These are phyloP conservation scores for Trichoderma sp. DNA, from an alignment of 2,329 filamentous ascomycete species.

Conservation along the genomic window DNA sequence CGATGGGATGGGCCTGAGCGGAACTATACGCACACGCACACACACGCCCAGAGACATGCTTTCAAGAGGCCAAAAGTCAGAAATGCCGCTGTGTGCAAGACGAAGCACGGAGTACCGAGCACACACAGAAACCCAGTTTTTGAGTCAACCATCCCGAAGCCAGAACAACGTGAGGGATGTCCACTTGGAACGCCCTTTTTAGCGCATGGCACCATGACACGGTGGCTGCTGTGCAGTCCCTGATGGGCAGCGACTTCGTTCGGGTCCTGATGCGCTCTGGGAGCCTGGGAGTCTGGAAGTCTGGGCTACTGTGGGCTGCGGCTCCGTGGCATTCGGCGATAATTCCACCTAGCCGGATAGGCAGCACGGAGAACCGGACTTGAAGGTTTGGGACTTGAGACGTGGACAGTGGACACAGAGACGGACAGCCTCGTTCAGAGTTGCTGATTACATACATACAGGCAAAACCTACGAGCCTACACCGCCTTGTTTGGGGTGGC, in stretches of 20 bases:
- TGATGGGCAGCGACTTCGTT: not conserved
- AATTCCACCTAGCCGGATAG: not conserved
- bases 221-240: not conserved
- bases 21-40: not conserved
- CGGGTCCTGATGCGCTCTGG: not conserved
- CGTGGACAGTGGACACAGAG: not conserved
- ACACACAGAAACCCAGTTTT: too few relatives aligned
- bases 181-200: not conserved
- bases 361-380: not conserved
- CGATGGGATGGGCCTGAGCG: not conserved
- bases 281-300: too few relatives aligned
- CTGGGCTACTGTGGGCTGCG: not conserved
- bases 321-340: not conserved
- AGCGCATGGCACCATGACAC: not conserved
- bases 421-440: not conserved
- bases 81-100: not conserved
- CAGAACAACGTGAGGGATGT: not conserved
- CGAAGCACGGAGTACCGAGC: not conserved
- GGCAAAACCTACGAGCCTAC: not conserved
- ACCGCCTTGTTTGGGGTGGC: constrained; percentile 5
- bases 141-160: not conserved
- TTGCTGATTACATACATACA: not conserved
- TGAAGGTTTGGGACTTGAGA: not conserved
- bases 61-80: constrained; percentile 8
- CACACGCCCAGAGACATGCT: not conserved